Percentiles rank a stretch among this genome's conserved stretches.
phyloP scores from a whole-genome alignment of 2,329 filamentous ascomycete genomes.

The Penicillium sp. region DNA sequence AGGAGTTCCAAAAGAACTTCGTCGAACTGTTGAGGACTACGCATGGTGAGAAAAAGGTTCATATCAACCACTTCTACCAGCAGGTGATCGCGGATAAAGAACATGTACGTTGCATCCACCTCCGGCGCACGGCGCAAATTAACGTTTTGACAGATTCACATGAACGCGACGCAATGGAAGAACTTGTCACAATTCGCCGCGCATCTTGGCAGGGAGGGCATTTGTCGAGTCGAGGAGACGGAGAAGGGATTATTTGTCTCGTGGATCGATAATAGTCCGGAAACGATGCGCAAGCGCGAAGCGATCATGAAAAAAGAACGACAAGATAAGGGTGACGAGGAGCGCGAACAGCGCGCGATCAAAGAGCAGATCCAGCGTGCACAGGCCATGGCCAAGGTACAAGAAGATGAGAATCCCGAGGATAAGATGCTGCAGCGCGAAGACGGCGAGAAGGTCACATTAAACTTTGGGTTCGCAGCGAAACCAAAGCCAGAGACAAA shows the following conservation, averaged over 20 bases:
- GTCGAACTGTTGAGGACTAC: slow-evolving; percentile 72
- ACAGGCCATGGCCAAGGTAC: slow-evolving; percentile 54
- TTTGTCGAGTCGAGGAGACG: slow-evolving; percentile 86
- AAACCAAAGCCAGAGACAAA: slow-evolving; percentile 28
- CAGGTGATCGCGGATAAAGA: slow-evolving; percentile 84
- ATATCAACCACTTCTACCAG: slow-evolving; percentile 93
- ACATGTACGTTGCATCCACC: neutral
- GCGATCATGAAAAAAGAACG: slow-evolving; percentile 79
- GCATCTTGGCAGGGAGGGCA: slow-evolving; percentile 76
- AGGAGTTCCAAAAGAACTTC: slow-evolving; percentile 79
- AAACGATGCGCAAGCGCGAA: slow-evolving; percentile 76
- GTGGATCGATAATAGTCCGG: slow-evolving; percentile 90
- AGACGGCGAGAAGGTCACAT: slow-evolving; percentile 72
- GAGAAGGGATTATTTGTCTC: slow-evolving; percentile 78
- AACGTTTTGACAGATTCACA: slow-evolving; percentile 66
- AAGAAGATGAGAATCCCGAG: slow-evolving; percentile 44
- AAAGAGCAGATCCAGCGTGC: slow-evolving; percentile 80
- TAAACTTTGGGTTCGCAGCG: slow-evolving; percentile 58
- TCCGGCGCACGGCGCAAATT: neutral
- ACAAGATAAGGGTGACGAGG: slow-evolving; percentile 86
- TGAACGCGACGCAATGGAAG: slow-evolving; percentile 90
- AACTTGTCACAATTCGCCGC: slow-evolving; percentile 89
- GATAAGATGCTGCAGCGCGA: slow-evolving; percentile 51
- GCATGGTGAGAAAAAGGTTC: slow-evolving; percentile 86
- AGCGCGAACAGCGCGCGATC: slow-evolving; percentile 79